Evolutionary conservation across 139 green algal species (phyloP).

Genomic region (Edaphochlamys debaryana): DNA sequence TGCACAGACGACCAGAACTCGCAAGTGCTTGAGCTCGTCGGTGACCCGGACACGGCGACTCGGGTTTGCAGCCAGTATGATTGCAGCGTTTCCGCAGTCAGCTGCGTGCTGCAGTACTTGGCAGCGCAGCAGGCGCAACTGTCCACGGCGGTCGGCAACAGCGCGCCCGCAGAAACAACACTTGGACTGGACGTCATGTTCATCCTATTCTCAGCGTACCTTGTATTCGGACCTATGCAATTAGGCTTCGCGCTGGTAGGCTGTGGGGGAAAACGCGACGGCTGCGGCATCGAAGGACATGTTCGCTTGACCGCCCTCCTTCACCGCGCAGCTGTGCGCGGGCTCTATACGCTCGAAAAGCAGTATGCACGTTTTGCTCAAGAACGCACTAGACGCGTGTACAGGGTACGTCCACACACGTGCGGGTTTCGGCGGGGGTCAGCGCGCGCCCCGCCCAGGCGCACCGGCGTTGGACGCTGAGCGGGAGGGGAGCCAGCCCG

Average conservation of each 20-base stretch:
- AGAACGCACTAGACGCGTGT: slow-evolving; percentile 80
- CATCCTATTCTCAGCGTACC: slow-evolving; percentile 18
- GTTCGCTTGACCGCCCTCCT: background rate
- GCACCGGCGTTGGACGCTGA: too few relatives aligned
- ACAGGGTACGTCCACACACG: too few relatives aligned
- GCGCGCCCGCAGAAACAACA: background rate
- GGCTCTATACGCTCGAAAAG: slow-evolving; percentile 84
- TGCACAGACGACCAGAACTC: background rate
- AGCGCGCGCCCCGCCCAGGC: too few relatives aligned
- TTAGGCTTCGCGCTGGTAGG: slow-evolving; percentile 38
- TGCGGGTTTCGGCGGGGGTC: too few relatives aligned
- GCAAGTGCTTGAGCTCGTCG: background rate
- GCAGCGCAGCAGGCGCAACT: background rate
- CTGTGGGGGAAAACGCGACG: background rate
- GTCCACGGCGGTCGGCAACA: background rate
- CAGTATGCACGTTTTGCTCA: slow-evolving; percentile 86
- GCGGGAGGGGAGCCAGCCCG: too few relatives aligned
- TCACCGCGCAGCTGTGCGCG: slow-evolving; percentile 61
- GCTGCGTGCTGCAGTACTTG: slow-evolving; percentile 13
- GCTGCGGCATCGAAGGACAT: too few relatives aligned
- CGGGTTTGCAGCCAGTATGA: slow-evolving; percentile 5
- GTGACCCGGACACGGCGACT: background rate
- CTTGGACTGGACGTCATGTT: slow-evolving; percentile 22
- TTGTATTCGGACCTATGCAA: slow-evolving; percentile 35
- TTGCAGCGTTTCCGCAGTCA: background rate